Evolutionary conservation across 768 basidiomycete genomes (phyloP).

Genomic region (Cubamyces sp.): DNA sequence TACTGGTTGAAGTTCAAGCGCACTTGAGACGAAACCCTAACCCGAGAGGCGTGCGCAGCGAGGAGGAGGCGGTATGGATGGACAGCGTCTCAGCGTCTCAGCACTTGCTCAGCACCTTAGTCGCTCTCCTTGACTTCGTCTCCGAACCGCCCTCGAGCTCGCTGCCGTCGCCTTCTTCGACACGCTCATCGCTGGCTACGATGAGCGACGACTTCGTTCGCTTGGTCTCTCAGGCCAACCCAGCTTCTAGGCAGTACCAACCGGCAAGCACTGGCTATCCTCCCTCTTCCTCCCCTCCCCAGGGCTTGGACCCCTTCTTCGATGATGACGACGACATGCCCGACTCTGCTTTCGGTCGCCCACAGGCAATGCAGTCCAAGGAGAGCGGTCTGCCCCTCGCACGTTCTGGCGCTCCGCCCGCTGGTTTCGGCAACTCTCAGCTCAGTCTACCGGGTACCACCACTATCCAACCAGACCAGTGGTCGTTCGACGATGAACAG

Average conservation of each 20-base stretch:
- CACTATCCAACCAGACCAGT: slow-evolving; percentile 61
- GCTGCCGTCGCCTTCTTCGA: slow-evolving; percentile 6
- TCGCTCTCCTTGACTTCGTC: background rate
- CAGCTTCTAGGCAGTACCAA: slow-evolving; percentile 55
- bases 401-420: slow-evolving; percentile 60
- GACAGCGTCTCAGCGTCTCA: too few species aligned
- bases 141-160: slow-evolving; percentile 1
- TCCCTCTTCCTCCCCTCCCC: slow-evolving; percentile 44
- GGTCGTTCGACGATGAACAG: slow-evolving; percentile 73
- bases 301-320: slow-evolving; percentile 80
- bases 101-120: too few species aligned
- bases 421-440: slow-evolving; percentile 51
- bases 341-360: slow-evolving; percentile 66
- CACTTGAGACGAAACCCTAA: too few species aligned
- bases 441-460: slow-evolving; percentile 39
- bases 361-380: slow-evolving; percentile 47
- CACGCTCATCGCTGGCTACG: slow-evolving; percentile 32
- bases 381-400: slow-evolving; percentile 62
- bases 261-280: slow-evolving; percentile 63
- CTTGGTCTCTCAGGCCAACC: slow-evolving; percentile 74
- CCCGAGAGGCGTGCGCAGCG: too few species aligned
- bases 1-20: too few species aligned
- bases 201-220: slow-evolving; percentile 78
- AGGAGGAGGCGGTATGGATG: too few species aligned
- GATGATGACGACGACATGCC: slow-evolving; percentile 73